Evolutionary conservation across 805 yeast genomes (phyloP).

Genomic region (Ogataea sp.): DNA sequence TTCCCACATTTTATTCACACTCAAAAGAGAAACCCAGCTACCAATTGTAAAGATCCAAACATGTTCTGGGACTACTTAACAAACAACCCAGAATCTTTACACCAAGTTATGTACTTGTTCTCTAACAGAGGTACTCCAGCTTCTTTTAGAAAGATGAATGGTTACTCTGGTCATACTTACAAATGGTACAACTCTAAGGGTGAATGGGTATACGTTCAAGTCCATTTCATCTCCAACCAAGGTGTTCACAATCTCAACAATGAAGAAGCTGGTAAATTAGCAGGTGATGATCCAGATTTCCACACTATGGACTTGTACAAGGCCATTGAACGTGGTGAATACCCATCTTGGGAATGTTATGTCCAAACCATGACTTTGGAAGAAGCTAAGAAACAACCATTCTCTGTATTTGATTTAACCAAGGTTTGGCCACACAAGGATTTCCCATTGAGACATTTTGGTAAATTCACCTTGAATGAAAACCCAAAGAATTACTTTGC

Average conservation of each 20-base stretch:
- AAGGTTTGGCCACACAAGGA: constrained; percentile 88
- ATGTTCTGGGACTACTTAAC: constrained; percentile 83
- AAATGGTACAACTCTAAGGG: constrained; percentile 73
- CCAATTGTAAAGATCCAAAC: constrained; percentile 71
- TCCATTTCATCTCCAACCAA: constrained; percentile 63
- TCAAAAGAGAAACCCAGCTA: constrained; percentile 79
- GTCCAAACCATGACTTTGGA: constrained; percentile 81
- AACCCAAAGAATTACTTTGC: constrained; percentile 85
- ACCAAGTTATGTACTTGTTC: constrained; percentile 67
- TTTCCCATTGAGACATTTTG: constrained; percentile 82
- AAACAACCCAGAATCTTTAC: constrained; percentile 64
- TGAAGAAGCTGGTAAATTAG: constrained; percentile 60
- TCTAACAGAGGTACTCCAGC: constrained; percentile 81
- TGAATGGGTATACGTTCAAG: constrained; percentile 73
- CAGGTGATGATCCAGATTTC: constrained; percentile 77
- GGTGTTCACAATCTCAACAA: constrained; percentile 38
- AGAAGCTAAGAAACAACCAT: constrained; percentile 66
- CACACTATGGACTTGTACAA: constrained; percentile 76
- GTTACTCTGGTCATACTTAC: constrained; percentile 79
- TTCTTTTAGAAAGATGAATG: constrained; percentile 69
- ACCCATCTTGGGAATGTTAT: constrained; percentile 80
- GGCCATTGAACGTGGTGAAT: constrained; percentile 68
- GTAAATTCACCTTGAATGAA: constrained; percentile 69
- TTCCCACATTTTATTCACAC: constrained; percentile 87
- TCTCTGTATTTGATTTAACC: constrained; percentile 83